These are phyloP conservation scores for Aspergillus taichungensis DNA, from an alignment of 495 filamentous ascomycete genomes.

Conservation along the genomic window DNA sequence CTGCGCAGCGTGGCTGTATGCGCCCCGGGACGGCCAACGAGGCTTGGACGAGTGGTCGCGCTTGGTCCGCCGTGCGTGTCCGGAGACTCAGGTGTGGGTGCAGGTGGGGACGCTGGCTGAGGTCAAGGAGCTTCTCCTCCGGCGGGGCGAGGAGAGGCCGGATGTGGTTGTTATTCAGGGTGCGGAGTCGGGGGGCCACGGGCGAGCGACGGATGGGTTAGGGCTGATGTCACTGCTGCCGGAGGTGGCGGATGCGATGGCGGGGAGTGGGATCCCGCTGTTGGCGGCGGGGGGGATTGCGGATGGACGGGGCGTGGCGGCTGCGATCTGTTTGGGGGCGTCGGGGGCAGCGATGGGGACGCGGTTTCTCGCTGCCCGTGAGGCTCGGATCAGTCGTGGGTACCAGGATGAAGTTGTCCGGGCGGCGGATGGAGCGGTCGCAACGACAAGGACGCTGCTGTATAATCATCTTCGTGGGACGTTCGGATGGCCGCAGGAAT, in stretches of 20 bases:
- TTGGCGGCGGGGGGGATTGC: conserved; percentile 67
- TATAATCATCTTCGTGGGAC: conserved; percentile 67
- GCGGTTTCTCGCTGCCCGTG: conserved; percentile 55
- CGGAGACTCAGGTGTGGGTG: conserved; percentile 48
- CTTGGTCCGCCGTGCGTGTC: conserved; percentile 33
- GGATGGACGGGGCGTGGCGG: conserved; percentile 57
- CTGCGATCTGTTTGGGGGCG: conserved; percentile 58
- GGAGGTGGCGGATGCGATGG: conserved; percentile 49
- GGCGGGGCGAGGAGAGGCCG: conserved; percentile 26
- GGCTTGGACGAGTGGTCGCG: conserved; percentile 50
- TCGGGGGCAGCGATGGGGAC: conserved; percentile 63
- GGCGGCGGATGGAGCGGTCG: conserved; percentile 52
- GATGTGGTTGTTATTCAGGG: conserved; percentile 71
- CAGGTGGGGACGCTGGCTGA: conserved; percentile 52
- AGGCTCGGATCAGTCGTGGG: conserved; percentile 51
- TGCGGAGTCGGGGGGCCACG: conserved; percentile 67
- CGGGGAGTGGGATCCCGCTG: conserved; percentile 39
- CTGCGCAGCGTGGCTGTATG: conserved; percentile 64
- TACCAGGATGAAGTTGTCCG: conserved; percentile 53
- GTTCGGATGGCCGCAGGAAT: conserved; percentile 55
- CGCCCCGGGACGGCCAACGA: conserved; percentile 34
- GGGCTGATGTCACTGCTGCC: conserved; percentile 51
- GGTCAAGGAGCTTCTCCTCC: conserved; percentile 31
- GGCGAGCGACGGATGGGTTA: conserved; percentile 44
- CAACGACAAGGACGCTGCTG: conserved; percentile 55